These are phyloP conservation scores for Oleoguttula mirabilis DNA, from an alignment of 495 filamentous ascomycete genomes.

Conservation along the genomic window DNA sequence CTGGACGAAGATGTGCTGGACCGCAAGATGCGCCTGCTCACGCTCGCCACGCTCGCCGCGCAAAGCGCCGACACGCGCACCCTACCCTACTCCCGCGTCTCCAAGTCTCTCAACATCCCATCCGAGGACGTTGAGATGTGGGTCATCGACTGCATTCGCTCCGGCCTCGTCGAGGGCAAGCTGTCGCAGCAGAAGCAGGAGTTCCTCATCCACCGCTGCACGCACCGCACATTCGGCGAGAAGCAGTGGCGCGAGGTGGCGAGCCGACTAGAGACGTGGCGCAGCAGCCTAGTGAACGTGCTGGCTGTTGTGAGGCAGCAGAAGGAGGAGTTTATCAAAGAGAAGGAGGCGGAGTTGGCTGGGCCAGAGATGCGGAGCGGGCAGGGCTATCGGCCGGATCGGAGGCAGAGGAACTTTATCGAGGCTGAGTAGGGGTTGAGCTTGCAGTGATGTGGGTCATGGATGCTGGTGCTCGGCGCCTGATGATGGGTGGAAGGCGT, in stretches of 20 bases:
- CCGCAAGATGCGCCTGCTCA: slow-evolving; percentile 90
- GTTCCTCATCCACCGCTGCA: slow-evolving; percentile 87
- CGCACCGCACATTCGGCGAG: slow-evolving; percentile 91
- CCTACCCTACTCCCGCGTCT: slow-evolving; percentile 72
- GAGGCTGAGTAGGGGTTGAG: no score
- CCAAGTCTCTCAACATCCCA: slow-evolving; percentile 68
- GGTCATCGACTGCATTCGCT: slow-evolving; percentile 95
- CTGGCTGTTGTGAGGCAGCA: slow-evolving; percentile 62
- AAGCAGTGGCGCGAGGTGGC: slow-evolving; percentile 96
- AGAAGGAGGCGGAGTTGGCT: slow-evolving; percentile 48
- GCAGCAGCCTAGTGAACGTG: slow-evolving; percentile 61
- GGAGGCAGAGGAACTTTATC: slow-evolving; percentile 18
- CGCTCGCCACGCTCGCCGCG: slow-evolving; percentile 78
- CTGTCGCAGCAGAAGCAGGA: slow-evolving; percentile 79
- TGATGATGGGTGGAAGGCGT: no score
- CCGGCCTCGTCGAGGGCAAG: slow-evolving; percentile 87
- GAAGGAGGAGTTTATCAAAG: slow-evolving; percentile 51
- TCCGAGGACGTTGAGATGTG: slow-evolving; percentile 83
- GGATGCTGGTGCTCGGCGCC: no score
- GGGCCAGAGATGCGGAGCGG: slow-evolving; percentile 35
- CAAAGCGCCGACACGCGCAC: slow-evolving; percentile 60
- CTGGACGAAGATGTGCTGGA: slow-evolving; percentile 51
- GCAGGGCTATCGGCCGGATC: slow-evolving; percentile 14
- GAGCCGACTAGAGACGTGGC: slow-evolving; percentile 79
- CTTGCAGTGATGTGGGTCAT: no score